A percentile compares a stretch with the other conserved stretches of the same genome.
Evolutionary conservation across 1,284 basidiomycete species (phyloP).

Genomic region (Boletellus deceptivus): DNA sequence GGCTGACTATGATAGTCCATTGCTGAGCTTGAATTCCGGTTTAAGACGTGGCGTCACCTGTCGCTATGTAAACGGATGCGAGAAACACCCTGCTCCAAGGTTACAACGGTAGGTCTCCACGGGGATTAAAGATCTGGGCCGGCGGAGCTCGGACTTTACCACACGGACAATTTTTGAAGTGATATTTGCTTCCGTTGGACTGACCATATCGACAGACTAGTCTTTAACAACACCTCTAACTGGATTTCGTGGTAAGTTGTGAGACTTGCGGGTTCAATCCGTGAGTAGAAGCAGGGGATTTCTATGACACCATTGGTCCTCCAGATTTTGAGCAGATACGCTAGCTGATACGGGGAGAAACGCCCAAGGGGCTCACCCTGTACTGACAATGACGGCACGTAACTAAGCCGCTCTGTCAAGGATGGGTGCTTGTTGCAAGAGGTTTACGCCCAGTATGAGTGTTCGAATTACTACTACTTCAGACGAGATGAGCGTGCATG

Average conservation of each 20-base stretch:
- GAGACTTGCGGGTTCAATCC: neutral
- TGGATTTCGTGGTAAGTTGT: neutral
- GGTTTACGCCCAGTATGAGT: neutral
- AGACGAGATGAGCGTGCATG: constrained; percentile 32
- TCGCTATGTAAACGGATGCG: constrained; percentile 11
- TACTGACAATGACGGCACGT: constrained; percentile 16
- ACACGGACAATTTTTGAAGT: neutral
- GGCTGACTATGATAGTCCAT: constrained; percentile 20
- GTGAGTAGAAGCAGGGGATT: neutral
- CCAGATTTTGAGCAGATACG: neutral
- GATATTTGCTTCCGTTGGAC: constrained; percentile 11
- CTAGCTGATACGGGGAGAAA: neutral
- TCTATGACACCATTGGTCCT: neutral
- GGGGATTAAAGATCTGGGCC: constrained; percentile 2
- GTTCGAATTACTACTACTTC: constrained; percentile 1
- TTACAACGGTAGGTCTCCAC: constrained; percentile 2
- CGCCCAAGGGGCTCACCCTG: neutral
- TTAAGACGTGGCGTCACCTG: constrained; percentile 10
- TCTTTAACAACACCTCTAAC: neutral
- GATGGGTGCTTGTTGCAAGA: constrained; percentile 12
- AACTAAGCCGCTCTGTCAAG: constrained; percentile 10
- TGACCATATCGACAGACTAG: neutral
- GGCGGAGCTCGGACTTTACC: constrained; percentile 2
- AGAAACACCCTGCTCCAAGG: neutral
- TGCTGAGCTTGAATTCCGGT: constrained; percentile 28